Conservation (phyloP, 78 protist genomes). For the Dictyostelium discoideum region dicty_2.7 NC_007089.4:1860001-1860500, state of each 20-base stretch:
- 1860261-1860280: slow-evolving; percentile 93
- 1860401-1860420: slow-evolving; percentile 90
- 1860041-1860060: slow-evolving; percentile 88
- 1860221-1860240: not conserved
- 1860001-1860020: slow-evolving; percentile 91
- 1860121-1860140: slow-evolving; percentile 91
- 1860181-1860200: not conserved
- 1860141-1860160: slow-evolving; percentile 40
- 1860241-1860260: not conserved
- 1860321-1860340: slow-evolving; percentile 89
- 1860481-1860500: slow-evolving; percentile 77
- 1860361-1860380: slow-evolving; percentile 87
- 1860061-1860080: slow-evolving; percentile 82
- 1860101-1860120: slow-evolving; percentile 91
- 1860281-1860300: slow-evolving; percentile 94
- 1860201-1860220: not conserved
- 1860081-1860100: slow-evolving; percentile 83
- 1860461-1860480: slow-evolving; percentile 82
- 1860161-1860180: not conserved
- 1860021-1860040: slow-evolving; percentile 92
- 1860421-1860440: slow-evolving; percentile 88
- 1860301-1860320: slow-evolving; percentile 89
- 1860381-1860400: slow-evolving; percentile 93
- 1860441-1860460: slow-evolving; percentile 87
- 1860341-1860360: slow-evolving; percentile 94